Percentiles rank a stretch among this genome's conserved stretches.
Conservation (phyloP, 164 flowering plant genomes). For the Aristolochia californica region DNA sequence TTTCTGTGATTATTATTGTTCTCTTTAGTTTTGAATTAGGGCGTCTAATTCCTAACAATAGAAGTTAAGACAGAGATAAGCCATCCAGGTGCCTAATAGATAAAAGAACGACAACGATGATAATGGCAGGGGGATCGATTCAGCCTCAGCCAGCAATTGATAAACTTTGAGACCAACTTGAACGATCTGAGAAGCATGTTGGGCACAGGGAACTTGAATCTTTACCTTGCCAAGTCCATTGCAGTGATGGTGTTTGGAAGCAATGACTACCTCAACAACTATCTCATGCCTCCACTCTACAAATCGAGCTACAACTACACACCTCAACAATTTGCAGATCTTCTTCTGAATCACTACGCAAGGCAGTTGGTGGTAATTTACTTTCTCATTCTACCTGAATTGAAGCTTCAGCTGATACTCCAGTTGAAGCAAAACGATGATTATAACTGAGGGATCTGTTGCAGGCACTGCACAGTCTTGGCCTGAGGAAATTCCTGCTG, state of each 20-base stretch:
- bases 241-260: slow-evolving; percentile 51
- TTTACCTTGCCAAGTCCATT: slow-evolving; percentile 38
- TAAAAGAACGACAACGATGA: too few species aligned
- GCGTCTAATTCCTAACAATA: too few species aligned
- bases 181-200: slow-evolving; percentile 8
- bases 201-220: slow-evolving; percentile 19
- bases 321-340: slow-evolving; percentile 37
- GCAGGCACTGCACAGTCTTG: slow-evolving; percentile 62
- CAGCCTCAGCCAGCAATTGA: slow-evolving; percentile 10
- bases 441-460: not conserved
- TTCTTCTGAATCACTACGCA: slow-evolving; percentile 47
- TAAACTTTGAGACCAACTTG: slow-evolving; percentile 9
- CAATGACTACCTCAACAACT: slow-evolving; percentile 74
- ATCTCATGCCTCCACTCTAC: slow-evolving; percentile 51
- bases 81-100: too few species aligned
- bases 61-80: too few species aligned
- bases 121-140: slow-evolving; percentile 7
- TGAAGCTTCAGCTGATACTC: not conserved
- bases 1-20: too few species aligned
- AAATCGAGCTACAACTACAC: slow-evolving; percentile 30
- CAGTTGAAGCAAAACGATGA: not conserved
- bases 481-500: slow-evolving; percentile 63
- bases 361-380: slow-evolving; percentile 46
- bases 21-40: too few species aligned
- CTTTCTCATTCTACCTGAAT: not conserved